Evolutionary conservation across 176 grass and related monocot genomes (phyloP), one percentile per base, ranked within the genome.

Genomic region (Oryza australiensis): DNA sequence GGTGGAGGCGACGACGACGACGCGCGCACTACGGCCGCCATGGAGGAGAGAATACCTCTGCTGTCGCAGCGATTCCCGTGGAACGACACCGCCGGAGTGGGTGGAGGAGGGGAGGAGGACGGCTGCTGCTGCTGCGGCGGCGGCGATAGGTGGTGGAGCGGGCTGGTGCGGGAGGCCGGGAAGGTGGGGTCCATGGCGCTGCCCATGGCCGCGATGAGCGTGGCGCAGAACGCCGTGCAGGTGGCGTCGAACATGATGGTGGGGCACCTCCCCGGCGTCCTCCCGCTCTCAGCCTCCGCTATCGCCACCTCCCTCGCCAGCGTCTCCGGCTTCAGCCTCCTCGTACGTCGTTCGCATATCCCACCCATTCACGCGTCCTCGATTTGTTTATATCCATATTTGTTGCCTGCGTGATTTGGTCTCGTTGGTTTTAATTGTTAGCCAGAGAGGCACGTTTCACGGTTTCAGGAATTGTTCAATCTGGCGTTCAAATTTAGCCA

Each of bases 191-290:
- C 45, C 76, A 77, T 94, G 49, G 88, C 86, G 9, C 75, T 82
- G 72, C 88, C 92, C 22, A 84, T 94, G 92, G 80, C 84, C 26
- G 92, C 80, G 3, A 86, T 94, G 40, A 79, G 79, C 65, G n/a
- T 88, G 60, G 79, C 88, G 76, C 88, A 94, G 80, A 88, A 78
- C 51, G 67, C 89, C 16, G 88, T 89, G 71, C 95, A 97, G 95
- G 92, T 94, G 32, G 68, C 84, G 37, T 94, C 95, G 49, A 97
- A 87, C 90, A 97, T 94, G 95, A 92, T 97, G 86, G 95, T 97
- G 13, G 95, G 95, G 3, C 95, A 97, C 82, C 95, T 97, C 63
- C 83, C 88, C 27, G 92, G 92, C 62, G 64, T 87, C 12, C 92
- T 97, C 9, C 86, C 92, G 71, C 90, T 97, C 65, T 85, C 92